Percentiles rank a stretch among this genome's conserved stretches.
These are phyloP conservation scores for Populus trichocarpa DNA, from an alignment of 441 rosid species.

Conservation along the genomic window DNA sequence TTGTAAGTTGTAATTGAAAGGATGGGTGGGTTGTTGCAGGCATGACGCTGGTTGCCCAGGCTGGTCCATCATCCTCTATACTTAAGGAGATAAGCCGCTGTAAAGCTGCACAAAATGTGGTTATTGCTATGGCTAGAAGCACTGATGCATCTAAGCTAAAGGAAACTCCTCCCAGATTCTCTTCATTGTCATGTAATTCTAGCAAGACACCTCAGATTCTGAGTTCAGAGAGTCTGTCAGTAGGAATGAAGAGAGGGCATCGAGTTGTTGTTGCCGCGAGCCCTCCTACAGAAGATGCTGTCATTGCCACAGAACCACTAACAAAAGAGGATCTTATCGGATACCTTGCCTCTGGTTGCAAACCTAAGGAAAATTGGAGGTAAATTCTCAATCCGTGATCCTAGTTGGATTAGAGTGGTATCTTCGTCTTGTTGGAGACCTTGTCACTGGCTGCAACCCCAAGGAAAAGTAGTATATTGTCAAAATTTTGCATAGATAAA, in stretches of 20 bases:
- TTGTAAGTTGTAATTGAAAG: not conserved
- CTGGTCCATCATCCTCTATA: slow-evolving; percentile 41
- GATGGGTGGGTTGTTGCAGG: slow-evolving; percentile 5
- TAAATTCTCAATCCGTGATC: slow-evolving; percentile 10
- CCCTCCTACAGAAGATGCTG: slow-evolving; percentile 86
- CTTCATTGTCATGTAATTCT: slow-evolving; percentile 34
- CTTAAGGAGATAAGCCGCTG: slow-evolving; percentile 27
- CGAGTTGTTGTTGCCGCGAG: slow-evolving; percentile 70
- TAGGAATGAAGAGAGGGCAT: slow-evolving; percentile 42
- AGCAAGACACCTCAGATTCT: slow-evolving; percentile 23
- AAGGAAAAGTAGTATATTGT: not conserved
- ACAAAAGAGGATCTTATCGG: slow-evolving; percentile 83
- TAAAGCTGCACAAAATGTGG: slow-evolving; percentile 31
- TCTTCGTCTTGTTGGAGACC: not conserved
- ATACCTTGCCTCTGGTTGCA: slow-evolving; percentile 94
- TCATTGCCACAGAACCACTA: slow-evolving; percentile 63
- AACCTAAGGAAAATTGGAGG: slow-evolving; percentile 93
- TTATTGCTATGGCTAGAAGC: slow-evolving; percentile 25
- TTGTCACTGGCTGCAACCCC: not conserved
- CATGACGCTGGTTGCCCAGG: slow-evolving; percentile 58
- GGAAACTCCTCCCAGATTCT: slow-evolving; percentile 32
- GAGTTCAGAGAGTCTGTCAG: slow-evolving; percentile 21
- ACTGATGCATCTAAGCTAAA: slow-evolving; percentile 34
- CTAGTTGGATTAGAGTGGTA: not conserved
- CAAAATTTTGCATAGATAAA: not conserved